A percentile compares a stretch with the other conserved stretches of the same genome.
These are phyloP conservation scores for Xylaria sp. DNA, from an alignment of 2,329 filamentous ascomycete genomes.

Conservation along the genomic window DNA sequence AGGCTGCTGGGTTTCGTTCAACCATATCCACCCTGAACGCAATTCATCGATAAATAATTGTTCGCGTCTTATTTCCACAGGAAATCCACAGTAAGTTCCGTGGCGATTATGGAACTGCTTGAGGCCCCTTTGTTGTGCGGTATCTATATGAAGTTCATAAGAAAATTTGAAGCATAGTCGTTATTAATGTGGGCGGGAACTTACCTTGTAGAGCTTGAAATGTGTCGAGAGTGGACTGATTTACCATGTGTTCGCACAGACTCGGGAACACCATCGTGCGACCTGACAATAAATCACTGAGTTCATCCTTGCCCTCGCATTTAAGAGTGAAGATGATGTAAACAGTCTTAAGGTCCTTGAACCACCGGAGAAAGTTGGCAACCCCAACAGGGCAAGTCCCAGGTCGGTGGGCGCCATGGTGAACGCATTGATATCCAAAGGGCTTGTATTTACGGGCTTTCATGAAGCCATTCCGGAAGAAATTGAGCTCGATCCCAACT, in stretches of 20 bases:
- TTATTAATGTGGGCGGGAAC: neutral
- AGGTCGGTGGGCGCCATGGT: rapidly evolving
- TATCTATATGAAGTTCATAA: slow-evolving; percentile 27
- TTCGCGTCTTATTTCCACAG: too few species aligned
- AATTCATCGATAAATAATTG: too few species aligned
- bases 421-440: neutral
- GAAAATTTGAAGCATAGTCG: neutral
- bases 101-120: slow-evolving; percentile 36
- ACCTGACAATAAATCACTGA: too few species aligned
- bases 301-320: too few species aligned
- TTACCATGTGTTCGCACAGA: neutral
- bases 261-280: too few species aligned
- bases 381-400: neutral
- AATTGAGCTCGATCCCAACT: slow-evolving; percentile 26
- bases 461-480: too few species aligned
- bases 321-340: slow-evolving; percentile 45
- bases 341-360: slow-evolving; percentile 44
- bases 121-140: slow-evolving; percentile 27
- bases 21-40: neutral
- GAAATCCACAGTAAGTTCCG: neutral
- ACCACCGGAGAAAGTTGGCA: slow-evolving; percentile 42
- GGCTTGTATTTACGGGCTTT: slow-evolving; percentile 3
- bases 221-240: neutral
- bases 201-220: slow-evolving; percentile 13
- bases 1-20: neutral